A percentile compares a stretch with the other conserved stretches of the same genome.
Evolutionary conservation across 2,329 filamentous ascomycete genomes (phyloP).

Genomic region (Pseudopyrenochaeta lycopersici): DNA sequence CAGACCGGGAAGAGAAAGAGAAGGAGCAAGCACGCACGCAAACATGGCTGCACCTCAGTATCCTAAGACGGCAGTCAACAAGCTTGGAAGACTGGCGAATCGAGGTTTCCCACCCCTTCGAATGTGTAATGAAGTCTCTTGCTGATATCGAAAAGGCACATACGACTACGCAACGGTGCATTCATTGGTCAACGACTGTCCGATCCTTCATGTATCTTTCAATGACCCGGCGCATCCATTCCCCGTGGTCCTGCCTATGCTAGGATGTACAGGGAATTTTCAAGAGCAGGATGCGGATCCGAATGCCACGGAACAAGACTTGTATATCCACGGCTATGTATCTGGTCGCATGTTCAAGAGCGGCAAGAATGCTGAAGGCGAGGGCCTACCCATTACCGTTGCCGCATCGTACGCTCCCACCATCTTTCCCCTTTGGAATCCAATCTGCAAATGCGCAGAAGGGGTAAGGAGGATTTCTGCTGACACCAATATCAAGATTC

Average conservation of each 20-base stretch:
- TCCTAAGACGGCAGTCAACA: slow-evolving; percentile 37
- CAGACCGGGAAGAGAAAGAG: not conserved
- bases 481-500: slow-evolving; percentile 8
- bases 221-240: slow-evolving; percentile 63
- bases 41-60: slow-evolving; percentile 29
- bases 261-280: slow-evolving; percentile 48
- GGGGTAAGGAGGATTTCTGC: not conserved
- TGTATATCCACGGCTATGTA: slow-evolving; percentile 49
- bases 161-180: slow-evolving; percentile 50
- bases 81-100: slow-evolving; percentile 38
- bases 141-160: slow-evolving; percentile 19
- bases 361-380: slow-evolving; percentile 21
- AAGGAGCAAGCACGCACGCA: not conserved
- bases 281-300: slow-evolving; percentile 67
- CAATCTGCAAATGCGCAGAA: not conserved
- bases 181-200: slow-evolving; percentile 38
- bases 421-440: slow-evolving; percentile 34
- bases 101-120: slow-evolving; percentile 24
- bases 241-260: slow-evolving; percentile 51
- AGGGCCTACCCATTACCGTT: slow-evolving; percentile 43
- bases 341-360: slow-evolving; percentile 68
- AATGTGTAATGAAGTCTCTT: no score
- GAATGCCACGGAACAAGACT: slow-evolving; percentile 48
- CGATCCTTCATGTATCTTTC: slow-evolving; percentile 49
- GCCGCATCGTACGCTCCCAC: slow-evolving; percentile 43